Base-by-base conservation (phyloP, 495 filamentous ascomycete species). In the Podospora pseudocomata region DNA sequence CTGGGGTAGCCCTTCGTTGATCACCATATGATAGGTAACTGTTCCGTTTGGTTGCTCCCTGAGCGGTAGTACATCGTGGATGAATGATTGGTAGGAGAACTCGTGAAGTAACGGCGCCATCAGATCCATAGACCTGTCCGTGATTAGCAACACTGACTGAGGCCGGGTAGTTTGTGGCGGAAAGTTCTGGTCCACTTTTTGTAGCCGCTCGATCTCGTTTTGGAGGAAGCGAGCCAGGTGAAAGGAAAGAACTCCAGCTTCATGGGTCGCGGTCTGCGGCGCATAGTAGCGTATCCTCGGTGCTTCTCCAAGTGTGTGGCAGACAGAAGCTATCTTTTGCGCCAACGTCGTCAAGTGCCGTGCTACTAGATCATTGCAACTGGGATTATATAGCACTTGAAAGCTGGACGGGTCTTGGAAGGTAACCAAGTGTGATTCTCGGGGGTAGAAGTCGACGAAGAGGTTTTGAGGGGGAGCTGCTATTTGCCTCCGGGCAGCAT, bases 81-180 rank as follows among this genome's bases (percentile, higher is more conserved):
- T 93, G 94, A 99, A 98, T 30, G 94, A 92, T 78, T 98, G 95
- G 75, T 97, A 99, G 11, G 96, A 98, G 74, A 99, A 98, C 73
- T 99, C 95, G 78, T 99, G 95, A 11, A 98, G 65, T 11, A 97
- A 74, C 5, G 95, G 96, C 19, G 95, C 86, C 75, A 89, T 87
- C 1, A 97, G 73, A 76, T 99, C 95, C 89, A 98, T 92, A 13
- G 93, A 91, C 65, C 95, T 86, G 80, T 99, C 95, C 1, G 92
- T 90, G 63, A 99, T 90, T 70, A 96, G 82, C 2, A 99, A 84
- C 6, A 93, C 86, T 16, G 92, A 94, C 63, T 91, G 88, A 18
- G 94, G 96, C 59, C 94, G 85, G 32, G 88, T 85, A n/a, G 88
- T 87, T 28, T 81, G 90, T 4, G 93, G 91, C 16, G 94, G 93